Evolutionary conservation across 352 stramenopile species (phyloP).

Genomic region (Globisporangium takayamanum): DNA sequence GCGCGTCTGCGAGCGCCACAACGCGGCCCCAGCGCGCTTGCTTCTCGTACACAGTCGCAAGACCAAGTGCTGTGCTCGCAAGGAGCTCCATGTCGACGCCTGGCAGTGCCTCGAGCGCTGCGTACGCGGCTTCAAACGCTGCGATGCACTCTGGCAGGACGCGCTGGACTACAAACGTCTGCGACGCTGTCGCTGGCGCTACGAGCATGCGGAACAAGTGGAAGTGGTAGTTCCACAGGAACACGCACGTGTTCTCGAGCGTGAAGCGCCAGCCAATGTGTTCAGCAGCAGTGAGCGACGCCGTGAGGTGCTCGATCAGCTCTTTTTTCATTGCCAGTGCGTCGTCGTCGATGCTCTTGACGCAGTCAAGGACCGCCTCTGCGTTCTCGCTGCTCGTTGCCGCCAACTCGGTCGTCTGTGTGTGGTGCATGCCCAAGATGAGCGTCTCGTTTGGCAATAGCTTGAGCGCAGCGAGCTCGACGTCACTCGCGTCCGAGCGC

Average conservation of each 20-base stretch:
- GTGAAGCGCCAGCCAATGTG: constrained; percentile 54
- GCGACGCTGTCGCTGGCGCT: not conserved
- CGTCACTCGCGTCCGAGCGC: constrained; percentile 2
- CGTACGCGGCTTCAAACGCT: constrained; percentile 54
- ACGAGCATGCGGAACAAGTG: constrained; percentile 61
- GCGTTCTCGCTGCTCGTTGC: not conserved
- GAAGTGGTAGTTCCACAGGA: constrained; percentile 91
- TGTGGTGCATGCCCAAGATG: constrained; percentile 30
- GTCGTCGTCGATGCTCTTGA: constrained; percentile 12
- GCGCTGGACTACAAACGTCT: constrained; percentile 23
- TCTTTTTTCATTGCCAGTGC: constrained; percentile 36
- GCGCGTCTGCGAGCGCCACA: constrained; percentile 33
- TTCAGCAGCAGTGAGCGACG: constrained; percentile 25
- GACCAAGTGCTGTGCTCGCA: constrained; percentile 36
- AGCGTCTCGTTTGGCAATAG: constrained; percentile 19
- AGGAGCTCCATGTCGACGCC: constrained; percentile 39
- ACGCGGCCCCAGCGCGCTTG: constrained; percentile 40
- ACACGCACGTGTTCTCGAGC: constrained; percentile 79
- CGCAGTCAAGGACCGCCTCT: constrained; percentile 3
- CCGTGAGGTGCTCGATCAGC: constrained; percentile 32
- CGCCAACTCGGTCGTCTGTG: not conserved
- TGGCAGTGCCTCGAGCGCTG: constrained; percentile 31
- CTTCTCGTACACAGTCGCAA: constrained; percentile 51
- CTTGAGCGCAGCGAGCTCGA: constrained; percentile 18
- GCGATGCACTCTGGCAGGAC: constrained; percentile 54